phyloP scores from a whole-genome alignment of 805 yeast genomes.

The Saccharomyces eubayanus region DNA sequence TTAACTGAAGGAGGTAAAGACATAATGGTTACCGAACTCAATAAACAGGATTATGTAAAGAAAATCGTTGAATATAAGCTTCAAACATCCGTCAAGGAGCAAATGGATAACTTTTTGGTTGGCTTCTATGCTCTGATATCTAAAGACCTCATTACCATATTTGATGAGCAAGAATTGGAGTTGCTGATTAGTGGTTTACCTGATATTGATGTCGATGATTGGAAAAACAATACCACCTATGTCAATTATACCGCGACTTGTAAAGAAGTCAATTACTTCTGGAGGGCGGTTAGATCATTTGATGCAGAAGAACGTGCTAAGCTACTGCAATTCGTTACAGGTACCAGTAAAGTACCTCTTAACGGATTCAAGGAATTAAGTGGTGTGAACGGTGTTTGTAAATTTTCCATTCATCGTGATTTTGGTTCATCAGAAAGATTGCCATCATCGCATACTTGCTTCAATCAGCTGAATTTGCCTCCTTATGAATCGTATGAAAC shows the following conservation, averaged over 20 bases:
- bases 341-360: conserved; percentile 92
- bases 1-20: conserved; percentile 74
- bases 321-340: conserved; percentile 89
- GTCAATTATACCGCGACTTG: conserved; percentile 76
- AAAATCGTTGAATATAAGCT: conserved; percentile 80
- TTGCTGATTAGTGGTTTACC: conserved; percentile 89
- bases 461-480: conserved; percentile 90
- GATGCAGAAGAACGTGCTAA: conserved; percentile 92
- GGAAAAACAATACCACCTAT: conserved; percentile 81
- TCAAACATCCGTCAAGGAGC: conserved; percentile 75
- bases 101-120: conserved; percentile 70
- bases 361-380: conserved; percentile 86
- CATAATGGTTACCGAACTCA: conserved; percentile 80
- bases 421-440: conserved; percentile 77
- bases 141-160: conserved; percentile 70
- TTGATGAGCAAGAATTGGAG: conserved; percentile 94
- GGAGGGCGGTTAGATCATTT: conserved; percentile 95
- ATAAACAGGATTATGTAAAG: conserved; percentile 82
- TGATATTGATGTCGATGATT: conserved; percentile 90
- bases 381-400: conserved; percentile 79
- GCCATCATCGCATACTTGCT: conserved; percentile 95
- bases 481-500: conserved; percentile 85
- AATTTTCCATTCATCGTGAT: conserved; percentile 83
- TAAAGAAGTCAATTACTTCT: conserved; percentile 89
- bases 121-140: conserved; percentile 92